These are phyloP conservation scores for Penicillium concentricum DNA, from an alignment of 2,329 filamentous ascomycete species.

Conservation along the genomic window DNA sequence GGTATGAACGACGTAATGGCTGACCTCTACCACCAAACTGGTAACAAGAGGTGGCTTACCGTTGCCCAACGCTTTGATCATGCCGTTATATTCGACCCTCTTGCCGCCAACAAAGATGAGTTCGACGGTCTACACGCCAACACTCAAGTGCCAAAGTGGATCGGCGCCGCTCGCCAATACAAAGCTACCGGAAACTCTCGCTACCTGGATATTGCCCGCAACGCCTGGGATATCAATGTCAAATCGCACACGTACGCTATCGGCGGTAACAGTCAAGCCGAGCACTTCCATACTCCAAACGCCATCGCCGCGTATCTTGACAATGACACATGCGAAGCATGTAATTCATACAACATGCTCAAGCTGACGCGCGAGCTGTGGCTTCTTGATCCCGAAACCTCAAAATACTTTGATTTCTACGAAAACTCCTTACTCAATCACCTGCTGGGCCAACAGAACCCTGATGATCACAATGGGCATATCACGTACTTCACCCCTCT, in stretches of 20 bases:
- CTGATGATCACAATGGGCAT: slow-evolving; percentile 45
- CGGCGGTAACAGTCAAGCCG: slow-evolving; percentile 54
- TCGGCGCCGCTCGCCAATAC: slow-evolving; percentile 51
- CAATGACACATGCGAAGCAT: slow-evolving; percentile 52
- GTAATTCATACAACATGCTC: slow-evolving; percentile 59
- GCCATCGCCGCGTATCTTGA: slow-evolving; percentile 48
- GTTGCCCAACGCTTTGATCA: slow-evolving; percentile 54
- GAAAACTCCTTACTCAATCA: slow-evolving; percentile 31
- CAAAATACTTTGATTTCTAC: slow-evolving; percentile 55
- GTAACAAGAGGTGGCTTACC: slow-evolving; percentile 48
- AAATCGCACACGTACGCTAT: slow-evolving; percentile 53
- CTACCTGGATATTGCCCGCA: slow-evolving; percentile 51
- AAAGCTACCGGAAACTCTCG: slow-evolving; percentile 47
- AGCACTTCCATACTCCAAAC: slow-evolving; percentile 52
- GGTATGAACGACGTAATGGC: not conserved
- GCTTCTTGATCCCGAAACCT: slow-evolving; percentile 41
- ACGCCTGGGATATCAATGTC: slow-evolving; percentile 52
- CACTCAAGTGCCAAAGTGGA: slow-evolving; percentile 56
- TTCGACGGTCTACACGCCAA: slow-evolving; percentile 54
- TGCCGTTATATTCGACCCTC: slow-evolving; percentile 47
- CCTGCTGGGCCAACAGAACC: not conserved
- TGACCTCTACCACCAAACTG: slow-evolving; percentile 47
- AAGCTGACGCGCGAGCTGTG: slow-evolving; percentile 56
- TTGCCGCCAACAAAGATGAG: slow-evolving; percentile 47
- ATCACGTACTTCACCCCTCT: slow-evolving; percentile 56